phyloP scores from a whole-genome alignment of 2,329 filamentous ascomycete species.

The Bipolaris cookei region DNA sequence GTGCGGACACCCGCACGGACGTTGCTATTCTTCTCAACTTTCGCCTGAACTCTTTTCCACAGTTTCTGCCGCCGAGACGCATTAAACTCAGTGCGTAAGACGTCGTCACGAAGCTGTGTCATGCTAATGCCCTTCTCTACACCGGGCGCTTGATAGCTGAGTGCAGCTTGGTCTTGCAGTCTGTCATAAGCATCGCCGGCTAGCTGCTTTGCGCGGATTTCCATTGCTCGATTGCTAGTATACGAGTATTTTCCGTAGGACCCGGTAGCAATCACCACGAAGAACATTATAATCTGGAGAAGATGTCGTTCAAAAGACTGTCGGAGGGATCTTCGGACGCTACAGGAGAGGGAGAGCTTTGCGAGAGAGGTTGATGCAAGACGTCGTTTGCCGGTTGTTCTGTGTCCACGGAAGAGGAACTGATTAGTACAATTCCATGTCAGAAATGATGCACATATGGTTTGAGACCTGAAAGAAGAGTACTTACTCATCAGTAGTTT shows the following conservation, averaged over 20 bases:
- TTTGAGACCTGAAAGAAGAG: slow-evolving; percentile 23
- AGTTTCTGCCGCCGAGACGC: slow-evolving; percentile 77
- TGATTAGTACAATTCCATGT: slow-evolving; percentile 74
- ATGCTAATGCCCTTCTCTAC: slow-evolving; percentile 82
- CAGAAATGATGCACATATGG: slow-evolving; percentile 37
- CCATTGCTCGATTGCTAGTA: slow-evolving; percentile 67
- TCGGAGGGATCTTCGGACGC: slow-evolving; percentile 77
- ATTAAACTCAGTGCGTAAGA: slow-evolving; percentile 81
- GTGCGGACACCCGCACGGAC: slow-evolving; percentile 78
- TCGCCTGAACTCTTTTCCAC: slow-evolving; percentile 80
- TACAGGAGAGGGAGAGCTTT: slow-evolving; percentile 84
- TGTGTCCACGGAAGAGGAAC: slow-evolving; percentile 74
- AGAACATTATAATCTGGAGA: slow-evolving; percentile 72
- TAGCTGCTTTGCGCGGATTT: slow-evolving; percentile 77
- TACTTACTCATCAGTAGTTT: slow-evolving; percentile 64
- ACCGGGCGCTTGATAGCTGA: slow-evolving; percentile 70
- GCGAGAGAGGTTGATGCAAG: slow-evolving; percentile 90
- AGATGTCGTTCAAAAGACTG: slow-evolving; percentile 85
- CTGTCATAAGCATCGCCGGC: slow-evolving; percentile 85
- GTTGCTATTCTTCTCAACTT: slow-evolving; percentile 94
- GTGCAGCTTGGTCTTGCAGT: slow-evolving; percentile 80
- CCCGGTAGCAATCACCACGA: slow-evolving; percentile 57
- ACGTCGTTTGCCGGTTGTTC: slow-evolving; percentile 69
- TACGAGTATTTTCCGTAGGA: slow-evolving; percentile 71
- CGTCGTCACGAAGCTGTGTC: slow-evolving; percentile 88